Conservation (phyloP, 495 filamentous ascomycete species). For the Saxophila tyrrhenica region DNA sequence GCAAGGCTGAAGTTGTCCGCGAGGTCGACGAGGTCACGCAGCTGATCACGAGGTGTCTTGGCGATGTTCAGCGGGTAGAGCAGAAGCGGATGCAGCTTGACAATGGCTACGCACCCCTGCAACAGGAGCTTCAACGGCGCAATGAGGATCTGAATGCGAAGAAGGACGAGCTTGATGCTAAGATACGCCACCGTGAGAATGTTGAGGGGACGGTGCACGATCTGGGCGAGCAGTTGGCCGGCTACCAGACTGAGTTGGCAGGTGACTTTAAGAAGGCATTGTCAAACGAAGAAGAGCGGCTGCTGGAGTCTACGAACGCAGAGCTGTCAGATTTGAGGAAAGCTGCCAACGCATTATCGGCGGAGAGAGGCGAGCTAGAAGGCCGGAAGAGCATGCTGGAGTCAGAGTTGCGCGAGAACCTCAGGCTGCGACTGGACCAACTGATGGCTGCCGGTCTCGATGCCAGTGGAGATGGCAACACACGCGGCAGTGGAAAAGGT, state of each 20-base stretch:
- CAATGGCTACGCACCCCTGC: constrained; percentile 68
- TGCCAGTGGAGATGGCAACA: constrained; percentile 55
- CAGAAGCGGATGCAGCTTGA: constrained; percentile 69
- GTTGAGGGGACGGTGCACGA: constrained; percentile 66
- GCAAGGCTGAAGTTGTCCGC: constrained; percentile 46
- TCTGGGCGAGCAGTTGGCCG: constrained; percentile 57
- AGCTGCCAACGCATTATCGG: constrained; percentile 62
- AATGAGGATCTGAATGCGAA: constrained; percentile 59
- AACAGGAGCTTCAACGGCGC: constrained; percentile 60
- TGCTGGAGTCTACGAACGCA: constrained; percentile 57
- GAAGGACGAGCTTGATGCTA: constrained; percentile 62
- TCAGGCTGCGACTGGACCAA: constrained; percentile 76
- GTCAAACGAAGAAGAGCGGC: constrained; percentile 66
- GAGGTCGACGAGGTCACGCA: constrained; percentile 72
- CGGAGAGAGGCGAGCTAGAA: constrained; percentile 66
- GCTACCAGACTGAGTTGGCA: constrained; percentile 64
- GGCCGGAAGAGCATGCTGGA: constrained; percentile 68
- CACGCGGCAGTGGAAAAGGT: constrained; percentile 44
- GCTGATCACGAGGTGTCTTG: constrained; percentile 68
- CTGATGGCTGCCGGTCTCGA: constrained; percentile 70
- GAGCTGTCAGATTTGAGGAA: constrained; percentile 61
- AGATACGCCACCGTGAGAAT: constrained; percentile 54
- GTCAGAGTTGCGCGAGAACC: constrained; percentile 72
- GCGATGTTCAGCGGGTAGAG: constrained; percentile 72
- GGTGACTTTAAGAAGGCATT: constrained; percentile 90